A percentile compares a stretch with the other conserved stretches of the same genome.
These are phyloP conservation scores for Cladorrhinum sp. DNA, from an alignment of 2,329 filamentous ascomycete genomes.

Conservation along the genomic window DNA sequence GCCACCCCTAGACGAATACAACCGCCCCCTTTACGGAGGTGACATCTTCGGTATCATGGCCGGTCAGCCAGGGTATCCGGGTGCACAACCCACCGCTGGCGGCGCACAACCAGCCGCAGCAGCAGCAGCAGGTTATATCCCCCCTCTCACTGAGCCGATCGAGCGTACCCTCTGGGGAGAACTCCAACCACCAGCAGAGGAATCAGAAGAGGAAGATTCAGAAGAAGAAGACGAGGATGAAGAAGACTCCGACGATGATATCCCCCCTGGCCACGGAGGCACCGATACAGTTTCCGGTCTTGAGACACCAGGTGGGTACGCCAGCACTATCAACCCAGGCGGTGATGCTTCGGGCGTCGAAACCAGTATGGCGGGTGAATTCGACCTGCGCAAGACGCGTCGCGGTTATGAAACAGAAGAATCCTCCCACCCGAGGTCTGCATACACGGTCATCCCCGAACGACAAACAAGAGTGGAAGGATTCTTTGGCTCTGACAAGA, in stretches of 20 bases:
- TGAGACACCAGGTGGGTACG: constrained; percentile 77
- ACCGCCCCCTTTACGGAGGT: constrained; percentile 85
- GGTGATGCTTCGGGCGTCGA: constrained; percentile 66
- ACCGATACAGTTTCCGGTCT: constrained; percentile 72
- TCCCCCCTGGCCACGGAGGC: constrained; percentile 53
- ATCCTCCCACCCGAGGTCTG: constrained; percentile 60
- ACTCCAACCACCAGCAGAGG: constrained; percentile 74
- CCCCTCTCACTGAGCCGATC: constrained; percentile 66
- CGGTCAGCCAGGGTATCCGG: constrained; percentile 26
- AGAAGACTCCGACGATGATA: constrained; percentile 58
- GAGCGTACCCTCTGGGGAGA: constrained; percentile 92
- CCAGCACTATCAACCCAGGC: constrained; percentile 78
- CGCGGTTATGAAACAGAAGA: constrained; percentile 88
- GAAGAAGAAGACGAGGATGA: constrained; percentile 58
- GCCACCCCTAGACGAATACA: constrained; percentile 89
- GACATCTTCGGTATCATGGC: constrained; percentile 82
- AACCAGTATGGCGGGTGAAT: constrained; percentile 77
- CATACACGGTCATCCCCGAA: constrained; percentile 88
- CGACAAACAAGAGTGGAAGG: constrained; percentile 80
- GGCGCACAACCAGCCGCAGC: constrained; percentile 16
- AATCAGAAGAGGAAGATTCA: constrained; percentile 66
- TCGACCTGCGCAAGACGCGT: constrained; percentile 84
- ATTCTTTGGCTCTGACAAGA: constrained; percentile 93
- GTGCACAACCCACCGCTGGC: constrained; percentile 28
- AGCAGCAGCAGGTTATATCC: constrained; percentile 27